These are phyloP conservation scores for Suzukiozyma palmioleophila DNA, from an alignment of 1,139 yeast species.

Conservation along the genomic window DNA sequence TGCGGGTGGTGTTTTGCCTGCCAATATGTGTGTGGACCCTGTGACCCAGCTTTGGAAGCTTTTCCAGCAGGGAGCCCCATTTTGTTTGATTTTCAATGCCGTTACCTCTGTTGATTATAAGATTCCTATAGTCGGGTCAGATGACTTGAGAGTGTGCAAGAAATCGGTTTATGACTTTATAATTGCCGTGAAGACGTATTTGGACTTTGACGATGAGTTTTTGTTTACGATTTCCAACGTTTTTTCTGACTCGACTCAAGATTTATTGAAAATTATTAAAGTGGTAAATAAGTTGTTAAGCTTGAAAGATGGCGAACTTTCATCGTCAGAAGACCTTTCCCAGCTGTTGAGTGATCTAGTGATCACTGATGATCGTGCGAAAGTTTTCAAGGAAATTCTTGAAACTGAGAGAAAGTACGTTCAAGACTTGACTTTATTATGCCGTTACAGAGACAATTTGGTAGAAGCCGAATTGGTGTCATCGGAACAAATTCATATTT, in stretches of 20 bases:
- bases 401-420: conserved; percentile 92
- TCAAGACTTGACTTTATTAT: conserved; percentile 76
- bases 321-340: conserved; percentile 2
- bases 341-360: conserved; percentile 18
- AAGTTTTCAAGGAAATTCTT: conserved; percentile 78
- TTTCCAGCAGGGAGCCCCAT: conserved; percentile 88
- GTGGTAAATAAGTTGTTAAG: conserved; percentile 58
- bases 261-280: conserved; percentile 64
- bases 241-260: conserved; percentile 77
- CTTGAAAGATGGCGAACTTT: conserved; percentile 5
- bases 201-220: conserved; percentile 67
- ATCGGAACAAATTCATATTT: conserved; percentile 72
- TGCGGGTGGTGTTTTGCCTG: conserved; percentile 73
- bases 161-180: conserved; percentile 88
- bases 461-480: conserved; percentile 62
- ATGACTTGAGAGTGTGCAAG: conserved; percentile 80
- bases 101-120: conserved; percentile 36
- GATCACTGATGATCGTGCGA: conserved; percentile 56
- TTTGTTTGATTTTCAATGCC: conserved; percentile 76
- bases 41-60: conserved; percentile 87
- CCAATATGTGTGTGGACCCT: conserved; percentile 76
- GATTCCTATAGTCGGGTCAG: conserved; percentile 57
- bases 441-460: conserved; percentile 65
- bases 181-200: conserved; percentile 76
- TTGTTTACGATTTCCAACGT: conserved; percentile 89